phyloP scores from a whole-genome alignment of 352 stramenopile species.

The Aphanomyces cochlioides region DNA sequence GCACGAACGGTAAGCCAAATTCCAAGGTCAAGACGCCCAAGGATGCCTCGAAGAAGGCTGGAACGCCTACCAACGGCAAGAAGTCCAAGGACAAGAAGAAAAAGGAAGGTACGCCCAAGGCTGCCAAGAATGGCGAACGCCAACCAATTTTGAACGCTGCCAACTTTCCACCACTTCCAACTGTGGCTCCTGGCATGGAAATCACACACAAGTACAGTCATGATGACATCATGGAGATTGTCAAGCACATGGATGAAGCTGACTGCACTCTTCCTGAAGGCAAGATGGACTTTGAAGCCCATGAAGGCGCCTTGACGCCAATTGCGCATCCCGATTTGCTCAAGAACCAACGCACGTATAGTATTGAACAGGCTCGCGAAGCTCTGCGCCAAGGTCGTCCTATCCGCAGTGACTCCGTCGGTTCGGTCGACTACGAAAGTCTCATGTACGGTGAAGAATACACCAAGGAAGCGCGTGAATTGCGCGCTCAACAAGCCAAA shows the following conservation, averaged over 20 bases:
- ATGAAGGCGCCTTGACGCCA: slow-evolving; percentile 68
- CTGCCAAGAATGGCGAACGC: slow-evolving; percentile 43
- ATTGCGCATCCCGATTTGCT: slow-evolving; percentile 83
- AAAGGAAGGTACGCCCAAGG: slow-evolving; percentile 36
- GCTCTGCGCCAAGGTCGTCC: slow-evolving; percentile 84
- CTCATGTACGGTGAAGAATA: slow-evolving; percentile 90
- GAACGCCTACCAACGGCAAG: slow-evolving; percentile 53
- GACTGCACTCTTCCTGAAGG: slow-evolving; percentile 66
- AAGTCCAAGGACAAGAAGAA: slow-evolving; percentile 39
- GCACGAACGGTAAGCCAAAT: slow-evolving; percentile 42
- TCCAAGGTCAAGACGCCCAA: slow-evolving; percentile 40
- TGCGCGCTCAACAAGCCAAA: slow-evolving; percentile 44
- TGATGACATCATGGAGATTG: slow-evolving; percentile 90
- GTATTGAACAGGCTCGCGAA: slow-evolving; percentile 89
- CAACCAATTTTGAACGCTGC: slow-evolving; percentile 75
- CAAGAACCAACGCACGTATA: slow-evolving; percentile 88
- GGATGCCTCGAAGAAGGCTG: slow-evolving; percentile 32
- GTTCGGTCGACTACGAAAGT: slow-evolving; percentile 85
- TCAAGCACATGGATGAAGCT: slow-evolving; percentile 87
- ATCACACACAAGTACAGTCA: slow-evolving; percentile 77
- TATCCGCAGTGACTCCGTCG: slow-evolving; percentile 83
- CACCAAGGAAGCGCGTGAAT: slow-evolving; percentile 78
- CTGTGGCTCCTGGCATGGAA: slow-evolving; percentile 34
- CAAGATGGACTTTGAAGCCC: slow-evolving; percentile 80
- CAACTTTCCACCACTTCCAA: slow-evolving; percentile 79